Base-by-base conservation (phyloP, 2,329 filamentous ascomycete species). In the Whalleya microplaca region DNA sequence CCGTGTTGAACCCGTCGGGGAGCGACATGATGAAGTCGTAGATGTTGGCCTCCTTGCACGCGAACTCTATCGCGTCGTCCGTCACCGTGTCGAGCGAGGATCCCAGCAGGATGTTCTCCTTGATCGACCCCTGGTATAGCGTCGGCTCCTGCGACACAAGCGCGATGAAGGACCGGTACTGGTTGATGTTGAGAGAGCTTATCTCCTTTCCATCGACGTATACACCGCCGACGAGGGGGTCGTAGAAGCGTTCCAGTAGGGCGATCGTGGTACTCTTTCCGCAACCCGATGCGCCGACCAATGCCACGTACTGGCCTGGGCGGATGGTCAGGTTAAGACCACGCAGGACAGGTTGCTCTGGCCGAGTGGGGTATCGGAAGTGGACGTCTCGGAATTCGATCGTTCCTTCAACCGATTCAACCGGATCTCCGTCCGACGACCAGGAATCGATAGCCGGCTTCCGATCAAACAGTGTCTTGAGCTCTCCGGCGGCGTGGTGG, bases 81-180 rank as follows among this genome's bases (percentile, higher is more conserved):
- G 85, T 75, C 0, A 95, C 83, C 23, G 87, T 80, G 5, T 88
- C 84, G 12, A 81, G 77, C 7, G 89, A 78, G 41, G 86, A 85
- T 10, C 92, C 92, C 1, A 98, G 83, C 4, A 96, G 76, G 60
- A 98, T 92, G 71, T 98, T 98, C 32, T 98, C 93, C 63, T 83
- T 85, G 67, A 99, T 91, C 0, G 89, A 93, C 43, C 94, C 95
- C 72, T 96, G 92, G 75, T 97, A 99, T 0, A 99, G 78, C 0
- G 94, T 96, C 0, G 95, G 94, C 72, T 98, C 95, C 71, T 98
- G 95, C 32, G 89, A 92, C 14, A 99, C 94, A 9, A 99, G 87
- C 0, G 94, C 89, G 61, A 98, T 84, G 72, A 88, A 85, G 18
- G 83, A 87, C 50, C 95, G 88, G 76, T 97, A 97, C 53, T 93